phyloP scores from a whole-genome alignment of 768 basidiomycete species.

The Wakefieldia striispora region DNA sequence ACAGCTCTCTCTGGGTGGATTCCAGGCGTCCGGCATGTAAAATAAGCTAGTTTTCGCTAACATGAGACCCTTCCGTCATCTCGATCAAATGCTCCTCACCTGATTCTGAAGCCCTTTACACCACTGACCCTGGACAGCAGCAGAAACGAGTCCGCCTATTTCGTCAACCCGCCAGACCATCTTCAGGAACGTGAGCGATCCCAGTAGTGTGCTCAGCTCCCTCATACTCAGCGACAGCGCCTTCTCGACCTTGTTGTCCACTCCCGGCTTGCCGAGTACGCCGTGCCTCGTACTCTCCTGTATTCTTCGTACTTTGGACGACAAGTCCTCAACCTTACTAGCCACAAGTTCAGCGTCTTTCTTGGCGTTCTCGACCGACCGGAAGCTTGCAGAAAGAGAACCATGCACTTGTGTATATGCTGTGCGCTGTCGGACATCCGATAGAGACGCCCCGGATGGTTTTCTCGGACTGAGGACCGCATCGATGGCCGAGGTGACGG shows the following conservation, averaged over 20 bases:
- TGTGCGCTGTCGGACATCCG: slow-evolving; percentile 35
- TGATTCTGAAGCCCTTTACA: slow-evolving; percentile 49
- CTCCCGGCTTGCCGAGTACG: slow-evolving; percentile 36
- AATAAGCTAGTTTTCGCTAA: slow-evolving; percentile 46
- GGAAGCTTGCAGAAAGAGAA: slow-evolving; percentile 38
- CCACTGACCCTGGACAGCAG: slow-evolving; percentile 35
- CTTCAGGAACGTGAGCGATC: slow-evolving; percentile 38
- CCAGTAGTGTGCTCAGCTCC: slow-evolving; percentile 31
- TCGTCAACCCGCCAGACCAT: slow-evolving; percentile 42
- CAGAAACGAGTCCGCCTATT: slow-evolving; percentile 32
- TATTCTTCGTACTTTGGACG: slow-evolving; percentile 38
- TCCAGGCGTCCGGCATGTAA: slow-evolving; percentile 62
- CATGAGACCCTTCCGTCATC: neutral
- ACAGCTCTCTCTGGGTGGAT: slow-evolving; percentile 43
- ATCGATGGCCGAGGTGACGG: slow-evolving; percentile 41
- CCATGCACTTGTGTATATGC: slow-evolving; percentile 39
- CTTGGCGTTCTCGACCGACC: slow-evolving; percentile 30
- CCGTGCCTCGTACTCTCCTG: slow-evolving; percentile 35
- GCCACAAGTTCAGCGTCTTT: slow-evolving; percentile 36
- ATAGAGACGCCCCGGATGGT: slow-evolving; percentile 5
- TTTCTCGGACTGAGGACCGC: slow-evolving; percentile 11
- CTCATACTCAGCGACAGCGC: slow-evolving; percentile 29
- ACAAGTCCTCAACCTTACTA: slow-evolving; percentile 37
- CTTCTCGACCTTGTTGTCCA: slow-evolving; percentile 19
- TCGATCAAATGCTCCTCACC: slow-evolving; percentile 29